Base-by-base conservation (phyloP, 768 basidiomycete species). In the Cyclocybe aegerita region DNA sequence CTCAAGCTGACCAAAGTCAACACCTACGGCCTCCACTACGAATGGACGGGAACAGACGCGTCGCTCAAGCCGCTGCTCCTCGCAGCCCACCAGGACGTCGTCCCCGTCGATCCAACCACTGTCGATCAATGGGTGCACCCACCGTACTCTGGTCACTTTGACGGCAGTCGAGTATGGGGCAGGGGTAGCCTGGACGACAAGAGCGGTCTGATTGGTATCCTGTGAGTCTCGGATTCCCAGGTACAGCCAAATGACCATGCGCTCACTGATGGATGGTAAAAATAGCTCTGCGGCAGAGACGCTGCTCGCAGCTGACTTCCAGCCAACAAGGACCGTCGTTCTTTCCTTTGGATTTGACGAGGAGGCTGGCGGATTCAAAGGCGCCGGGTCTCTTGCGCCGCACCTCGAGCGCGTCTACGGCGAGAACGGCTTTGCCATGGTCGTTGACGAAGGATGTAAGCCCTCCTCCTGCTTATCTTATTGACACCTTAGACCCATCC, bases 381-480 rank as follows among this genome's bases (percentile, higher is more conserved):
- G 86, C 31, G 87, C 85, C 7, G 65, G 64, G 17, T 59, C 61
- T 3, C 70, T 88, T 37, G 71, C 73, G 0, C 60, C 68, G 9
- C 69, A 70, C 39, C 67, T 97, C 30, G 63, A 81, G 41, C 57
- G 74, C 2, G 75, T 72, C 11, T 95, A 90, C 61, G 93, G 93
- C 33, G 63, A 79, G 52, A 67, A 92, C 60, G 78, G 81, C 4
- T 83, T 92, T 61, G 82, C 88, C 0, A 75, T 96, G 62, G 65
- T 97, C 39, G 75, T 98, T 32, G 95, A 98, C 61, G 95, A 98
- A 73, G 93, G 94, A 32, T 81, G 90, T 84, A 65, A 60, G 72
- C 64, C 5, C 32, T 44, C 32, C 6, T 52, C 16, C 40, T 12
- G 35, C 38, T 31, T 3, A 33, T 43, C 38, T 14, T 14, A 8